Evolutionary conservation across 352 stramenopile species (phyloP).

Genomic region (Phytophthora colocasiae): DNA sequence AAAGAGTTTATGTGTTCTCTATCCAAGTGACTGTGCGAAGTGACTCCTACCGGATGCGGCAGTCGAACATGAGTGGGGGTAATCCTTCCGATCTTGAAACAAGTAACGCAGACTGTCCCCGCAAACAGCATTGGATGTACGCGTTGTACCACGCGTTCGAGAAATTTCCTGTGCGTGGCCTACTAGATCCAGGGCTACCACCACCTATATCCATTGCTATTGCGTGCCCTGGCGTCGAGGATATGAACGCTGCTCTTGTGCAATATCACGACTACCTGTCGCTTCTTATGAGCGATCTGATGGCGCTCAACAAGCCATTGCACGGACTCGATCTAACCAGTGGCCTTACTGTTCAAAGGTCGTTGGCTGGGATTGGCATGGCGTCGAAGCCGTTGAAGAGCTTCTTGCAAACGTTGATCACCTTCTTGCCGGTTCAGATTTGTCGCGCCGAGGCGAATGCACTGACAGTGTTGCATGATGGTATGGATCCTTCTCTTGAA

Average conservation of each 20-base stretch:
- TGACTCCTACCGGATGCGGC: conserved; percentile 62
- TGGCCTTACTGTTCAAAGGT: conserved; percentile 10
- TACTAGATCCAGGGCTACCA: conserved; percentile 12
- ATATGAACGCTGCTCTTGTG: conserved; percentile 5
- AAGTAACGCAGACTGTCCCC: conserved; percentile 13
- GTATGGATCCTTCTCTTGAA: conserved; percentile 37
- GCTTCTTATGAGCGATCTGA: conserved; percentile 48
- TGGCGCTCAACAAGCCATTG: conserved; percentile 48
- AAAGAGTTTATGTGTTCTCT: conserved; percentile 31
- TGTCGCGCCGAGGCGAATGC: conserved; percentile 71
- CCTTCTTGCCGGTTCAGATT: conserved; percentile 78
- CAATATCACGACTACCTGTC: conserved; percentile 39
- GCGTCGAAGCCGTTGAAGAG: conserved; percentile 16
- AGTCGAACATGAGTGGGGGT: conserved; percentile 19
- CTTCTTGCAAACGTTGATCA: conserved; percentile 57
- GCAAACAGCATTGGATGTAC: conserved; percentile 33
- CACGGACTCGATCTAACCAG: conserved; percentile 40
- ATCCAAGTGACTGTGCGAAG: conserved; percentile 56
- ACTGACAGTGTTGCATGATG: conserved; percentile 60
- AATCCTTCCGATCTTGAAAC: conserved; percentile 6
- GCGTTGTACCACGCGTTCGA: conserved; percentile 62
- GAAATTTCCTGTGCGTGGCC: conserved; percentile 57
- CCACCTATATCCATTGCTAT: conserved; percentile 13
- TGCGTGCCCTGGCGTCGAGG: conserved; percentile 7
- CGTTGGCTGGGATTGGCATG: conserved; percentile 11